These are phyloP conservation scores for Cutaneotrichosporon arboriforme DNA, from an alignment of 1,284 basidiomycete genomes.

Conservation along the genomic window DNA sequence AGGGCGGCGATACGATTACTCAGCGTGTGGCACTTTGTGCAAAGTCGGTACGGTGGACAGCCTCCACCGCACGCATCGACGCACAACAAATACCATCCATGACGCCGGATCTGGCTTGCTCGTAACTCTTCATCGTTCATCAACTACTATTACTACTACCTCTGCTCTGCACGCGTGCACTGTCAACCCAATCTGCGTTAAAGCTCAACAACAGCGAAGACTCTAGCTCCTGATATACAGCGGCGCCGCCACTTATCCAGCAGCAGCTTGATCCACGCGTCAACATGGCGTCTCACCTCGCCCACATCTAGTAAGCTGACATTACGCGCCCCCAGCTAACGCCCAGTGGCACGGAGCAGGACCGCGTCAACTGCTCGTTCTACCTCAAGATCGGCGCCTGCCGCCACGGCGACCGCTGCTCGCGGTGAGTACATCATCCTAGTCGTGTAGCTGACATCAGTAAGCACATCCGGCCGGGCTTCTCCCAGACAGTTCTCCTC, in stretches of 20 bases:
- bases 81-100: too few species aligned
- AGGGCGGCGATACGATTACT: constrained; percentile 9
- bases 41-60: background rate
- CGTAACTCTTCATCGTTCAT: background rate
- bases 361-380: constrained; percentile 49
- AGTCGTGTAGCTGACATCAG: constrained; percentile 50
- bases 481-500: constrained; percentile 93
- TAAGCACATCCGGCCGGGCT: constrained; percentile 95
- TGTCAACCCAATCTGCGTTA: background rate
- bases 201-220: constrained; percentile 4
- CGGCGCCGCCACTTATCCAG: background rate
- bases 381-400: constrained; percentile 50
- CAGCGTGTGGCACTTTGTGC: constrained; percentile 10
- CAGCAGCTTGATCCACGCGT: background rate
- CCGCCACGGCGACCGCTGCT: constrained; percentile 48
- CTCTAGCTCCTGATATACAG: constrained; percentile 5
- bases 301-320: constrained; percentile 47
- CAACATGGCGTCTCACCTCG: constrained; percentile 46
- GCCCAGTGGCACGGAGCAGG: constrained; percentile 48
- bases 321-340: constrained; percentile 5
- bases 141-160: background rate
- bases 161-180: background rate
- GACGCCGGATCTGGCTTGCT: background rate
- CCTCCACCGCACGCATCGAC: too few species aligned
- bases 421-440: constrained; percentile 27